Evolutionary conservation across 73 alveolate genomes (phyloP), one percentile per base, ranked within the genome.

Genomic region (Tetrahymena borealis): DNA sequence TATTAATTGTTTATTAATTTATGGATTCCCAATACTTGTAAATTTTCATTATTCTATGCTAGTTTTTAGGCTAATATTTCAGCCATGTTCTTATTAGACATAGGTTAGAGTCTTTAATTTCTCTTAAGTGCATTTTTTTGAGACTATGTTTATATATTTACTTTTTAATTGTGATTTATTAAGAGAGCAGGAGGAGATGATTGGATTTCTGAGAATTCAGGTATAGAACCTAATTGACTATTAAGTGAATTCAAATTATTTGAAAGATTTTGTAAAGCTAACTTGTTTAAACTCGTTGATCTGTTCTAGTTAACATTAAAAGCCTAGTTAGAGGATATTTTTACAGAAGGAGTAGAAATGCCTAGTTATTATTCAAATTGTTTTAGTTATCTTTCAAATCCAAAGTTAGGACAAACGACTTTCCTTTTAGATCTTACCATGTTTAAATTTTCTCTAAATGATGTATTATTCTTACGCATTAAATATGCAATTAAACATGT

Each of bases 401-500:
- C 99, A 60, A 91, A 94, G 93, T 98, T 98, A 0, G 99, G 99
- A 93, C 95, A 94, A 16, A 98, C 98, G 33, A 96, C 97, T 35
- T 97, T 78, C 90, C 99, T 96, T 94, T 94, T 96, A 78, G 94
- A 94, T 90, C 94, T 97, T 31, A 97, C 97, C 91, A 94, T 97
- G 33, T 95, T 90, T 20, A 97, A 91, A 40, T 99, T 98, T 90
- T 96, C 96, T 94, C 94, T 94, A 40, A 95, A 94, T 3, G 97
- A 94, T 91, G 96, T 94, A 32, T 97, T 97, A 94, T 96, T 94
- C 91, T 93, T 95, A 90, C 96, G 95, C 97, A 98, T 97, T 78
- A 98, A 85, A 94, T 97, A 98, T 10, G 99, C 98, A 41, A 97
- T 98, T 2, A 97, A 98, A 85, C 97, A 94, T n/a, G 99, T 91